These are phyloP conservation scores for Bipolaris oryzae DNA, from an alignment of 2,329 filamentous ascomycete genomes.

Conservation along the genomic window DNA sequence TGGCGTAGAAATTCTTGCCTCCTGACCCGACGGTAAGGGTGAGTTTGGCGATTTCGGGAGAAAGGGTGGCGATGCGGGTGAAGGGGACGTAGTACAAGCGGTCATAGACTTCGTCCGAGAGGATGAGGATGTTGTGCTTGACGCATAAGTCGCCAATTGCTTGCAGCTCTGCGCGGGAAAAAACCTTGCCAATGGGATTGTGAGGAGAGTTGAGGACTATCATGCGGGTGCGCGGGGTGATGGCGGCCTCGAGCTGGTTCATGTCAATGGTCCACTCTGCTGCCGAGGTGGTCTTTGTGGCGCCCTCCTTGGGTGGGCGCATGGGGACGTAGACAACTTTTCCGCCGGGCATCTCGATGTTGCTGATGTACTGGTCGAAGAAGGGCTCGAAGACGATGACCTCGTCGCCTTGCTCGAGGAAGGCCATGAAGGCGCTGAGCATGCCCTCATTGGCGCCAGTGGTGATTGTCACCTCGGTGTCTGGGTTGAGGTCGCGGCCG, in stretches of 20 bases:
- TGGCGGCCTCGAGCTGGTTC: conserved; percentile 76
- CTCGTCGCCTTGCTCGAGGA: conserved; percentile 92
- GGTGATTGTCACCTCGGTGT: conserved; percentile 93
- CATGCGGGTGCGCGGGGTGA: conserved; percentile 92
- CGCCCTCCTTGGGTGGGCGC: conserved; percentile 82
- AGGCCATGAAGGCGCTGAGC: conserved; percentile 97
- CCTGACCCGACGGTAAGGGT: conserved; percentile 95
- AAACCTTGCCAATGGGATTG: conserved; percentile 97
- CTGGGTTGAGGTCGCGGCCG: conserved; percentile 79
- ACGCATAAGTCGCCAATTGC: conserved; percentile 87
- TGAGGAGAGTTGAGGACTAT: conserved; percentile 89
- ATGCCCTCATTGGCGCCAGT: conserved; percentile 91
- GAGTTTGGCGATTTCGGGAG: conserved; percentile 83
- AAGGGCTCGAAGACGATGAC: conserved; percentile 98
- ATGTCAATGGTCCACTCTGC: conserved; percentile 89
- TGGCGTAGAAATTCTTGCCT: conserved; percentile 98
- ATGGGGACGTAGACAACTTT: conserved; percentile 96
- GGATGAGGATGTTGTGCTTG: conserved; percentile 90
- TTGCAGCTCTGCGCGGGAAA: conserved; percentile 80
- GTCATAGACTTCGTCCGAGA: conserved; percentile 79
- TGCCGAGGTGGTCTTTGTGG: conserved; percentile 78
- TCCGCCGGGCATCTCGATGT: conserved; percentile 97
- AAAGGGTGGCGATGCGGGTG: conserved; percentile 87
- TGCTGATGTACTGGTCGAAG: conserved; percentile 99
- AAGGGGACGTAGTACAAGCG: conserved; percentile 94